A percentile compares a stretch with the other conserved stretches of the same genome.
These are phyloP conservation scores for Aspergillus hortae DNA, from an alignment of 2,329 filamentous ascomycete species.

Conservation along the genomic window DNA sequence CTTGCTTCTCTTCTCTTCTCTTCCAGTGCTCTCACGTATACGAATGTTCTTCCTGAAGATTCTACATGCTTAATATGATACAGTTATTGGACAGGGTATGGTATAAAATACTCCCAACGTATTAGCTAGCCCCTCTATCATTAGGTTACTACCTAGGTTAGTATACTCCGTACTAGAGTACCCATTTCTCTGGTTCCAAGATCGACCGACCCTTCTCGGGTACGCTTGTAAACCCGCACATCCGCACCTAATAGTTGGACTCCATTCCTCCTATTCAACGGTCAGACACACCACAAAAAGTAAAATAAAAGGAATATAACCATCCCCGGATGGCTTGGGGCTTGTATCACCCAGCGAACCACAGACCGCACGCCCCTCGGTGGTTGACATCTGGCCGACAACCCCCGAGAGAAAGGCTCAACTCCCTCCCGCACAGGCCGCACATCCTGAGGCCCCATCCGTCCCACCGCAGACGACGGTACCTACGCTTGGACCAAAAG, in stretches of 20 bases:
- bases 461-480: not conserved
- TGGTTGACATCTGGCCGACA: not conserved
- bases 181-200: not conserved
- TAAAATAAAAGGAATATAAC: not conserved
- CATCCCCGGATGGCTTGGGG: not conserved
- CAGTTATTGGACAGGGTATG: too few relatives aligned
- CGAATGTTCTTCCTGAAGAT: too few relatives aligned
- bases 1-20: not conserved
- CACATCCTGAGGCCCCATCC: conserved; percentile 6
- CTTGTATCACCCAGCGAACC: not conserved
- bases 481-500: conserved; percentile 11
- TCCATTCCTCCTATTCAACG: too few relatives aligned
- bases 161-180: not conserved
- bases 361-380: too few relatives aligned
- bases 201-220: not conserved
- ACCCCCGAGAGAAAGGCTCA: conserved; percentile 1
- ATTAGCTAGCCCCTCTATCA: not conserved
- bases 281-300: not conserved
- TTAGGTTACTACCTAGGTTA: not conserved
- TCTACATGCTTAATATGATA: not conserved
- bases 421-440: conserved; percentile 6
- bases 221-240: not conserved
- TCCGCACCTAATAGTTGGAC: not conserved
- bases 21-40: not conserved
- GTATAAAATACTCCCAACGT: not conserved